Evolutionary conservation across 2,329 filamentous ascomycete genomes (phyloP), one percentile per base, ranked within the genome.

Genomic region (Fusarium stilboides): DNA sequence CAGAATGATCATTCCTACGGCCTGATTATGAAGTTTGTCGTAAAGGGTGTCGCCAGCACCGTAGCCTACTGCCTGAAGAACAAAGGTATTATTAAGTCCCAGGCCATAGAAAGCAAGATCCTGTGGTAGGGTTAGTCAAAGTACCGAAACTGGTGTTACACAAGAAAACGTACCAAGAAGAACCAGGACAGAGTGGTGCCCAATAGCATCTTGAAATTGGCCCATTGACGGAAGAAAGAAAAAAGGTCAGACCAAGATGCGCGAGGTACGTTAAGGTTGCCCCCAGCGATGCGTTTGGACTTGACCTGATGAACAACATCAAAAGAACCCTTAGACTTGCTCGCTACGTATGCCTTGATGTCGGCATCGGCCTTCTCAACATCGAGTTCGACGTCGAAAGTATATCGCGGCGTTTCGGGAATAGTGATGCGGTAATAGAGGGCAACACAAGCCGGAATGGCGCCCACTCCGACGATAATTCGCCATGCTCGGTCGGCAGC

Each of bases 351-450:
- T 9, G 86, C 86, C 71, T 89, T 88, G 71, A 92, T 89, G 71
- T 95, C 93, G 13, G 88, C 89, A 60, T 91, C 89, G 31, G 88
- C 93, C 80, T 93, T 92, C 78, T 92, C 87, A 31, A 93, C 85
- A 74, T 96, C 92, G 61, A 89, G 90, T 28, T 89, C 86, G 3
- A 96, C 88, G 77, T 96, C 93, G 71, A 94, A 94, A 2, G 92
- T 94, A 78, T 94, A 95, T 37, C 92, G 88, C 37, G 92, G 92
- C 5, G 93, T 94, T 81, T 96, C 93, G 10, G 93, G 93, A 61
- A 96, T 94, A 22, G 92, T 95, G 53, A 96, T 87, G 66, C 93
- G 91, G 81, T 93, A 96, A 80, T 94, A 95, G n/a, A 96, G 84
- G 14, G 92, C 93, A 60, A 94, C 86, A 73, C 89, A 92, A 5